Base-by-base conservation (phyloP, 805 yeast species). In the Saccharomyces eubayanus region DNA sequence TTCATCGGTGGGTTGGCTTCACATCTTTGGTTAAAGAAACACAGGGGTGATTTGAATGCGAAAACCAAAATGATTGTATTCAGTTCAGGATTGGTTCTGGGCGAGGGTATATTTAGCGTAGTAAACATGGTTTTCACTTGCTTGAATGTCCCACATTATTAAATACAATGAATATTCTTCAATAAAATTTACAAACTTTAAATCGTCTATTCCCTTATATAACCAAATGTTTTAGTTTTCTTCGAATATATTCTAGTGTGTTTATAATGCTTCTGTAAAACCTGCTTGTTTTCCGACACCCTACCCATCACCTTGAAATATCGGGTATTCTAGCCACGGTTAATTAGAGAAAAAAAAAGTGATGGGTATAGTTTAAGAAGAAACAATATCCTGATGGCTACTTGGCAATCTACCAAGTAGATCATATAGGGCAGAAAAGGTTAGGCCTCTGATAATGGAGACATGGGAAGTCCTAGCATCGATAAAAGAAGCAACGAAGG, bases 81-180 rank as follows among this genome's bases (percentile, higher is more conserved):
- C 61, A 88, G 96, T 63, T 85, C 95, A 61, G 99, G 99, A 0
- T 74, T 92, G 55, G 96, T 92, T 2, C 72, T 92, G 21, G 99
- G 99, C 16, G 99, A 92, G 70, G 98, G 99, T 1, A 74, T 92
- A 49, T 82, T 89, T 62, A 88, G 96, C 63, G 86, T 88, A 11
- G 73, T 87, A 29, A 87, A 87, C 43, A 86, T 92, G 92, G 61
- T 86, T 1, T 72, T 90, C 63, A 85, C 96, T 1, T 80, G 86
- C 59, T 62, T 87, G 55, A 78, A 80, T 2, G 80, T 83, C 12
- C 88, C 89, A 2, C 87, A 83, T 70, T 68, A 78, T 16, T 61
- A 50, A 53, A 16, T 47, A 21, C 11, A 29, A 45, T 11, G 12
- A 45, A 8, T 28, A 24, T 47, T 47, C 21, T 8, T 11, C 12